Conservation (phyloP, 1,284 basidiomycete genomes). For the Puccinia polysora region DNA sequence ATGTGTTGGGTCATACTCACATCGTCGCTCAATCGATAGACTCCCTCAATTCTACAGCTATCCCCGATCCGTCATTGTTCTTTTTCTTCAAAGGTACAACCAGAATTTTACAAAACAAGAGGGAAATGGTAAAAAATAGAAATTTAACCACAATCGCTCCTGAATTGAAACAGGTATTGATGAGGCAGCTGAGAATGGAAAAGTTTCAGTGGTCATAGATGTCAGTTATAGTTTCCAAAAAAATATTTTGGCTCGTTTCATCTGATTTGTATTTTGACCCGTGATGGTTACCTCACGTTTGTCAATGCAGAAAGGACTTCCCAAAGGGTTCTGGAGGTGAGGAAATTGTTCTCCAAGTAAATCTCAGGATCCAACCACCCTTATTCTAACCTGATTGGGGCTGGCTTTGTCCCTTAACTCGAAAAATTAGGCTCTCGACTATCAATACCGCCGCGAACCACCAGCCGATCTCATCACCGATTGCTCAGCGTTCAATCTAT, state of each 20-base stretch:
- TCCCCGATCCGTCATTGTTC: slow-evolving; percentile 28
- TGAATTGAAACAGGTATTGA: slow-evolving; percentile 18
- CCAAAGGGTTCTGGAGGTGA: slow-evolving; percentile 14
- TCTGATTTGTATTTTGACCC: neutral
- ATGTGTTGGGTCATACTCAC: slow-evolving; percentile 27
- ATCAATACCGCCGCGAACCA: slow-evolving; percentile 31
- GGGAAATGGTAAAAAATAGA: too few relatives aligned
- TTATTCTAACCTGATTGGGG: too few relatives aligned
- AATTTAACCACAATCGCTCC: too few relatives aligned
- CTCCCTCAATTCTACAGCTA: slow-evolving; percentile 17
- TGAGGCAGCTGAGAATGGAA: slow-evolving; percentile 1
- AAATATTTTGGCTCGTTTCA: neutral
- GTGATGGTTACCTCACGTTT: neutral
- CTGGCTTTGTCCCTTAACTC: too few relatives aligned
- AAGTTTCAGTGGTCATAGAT: slow-evolving; percentile 6
- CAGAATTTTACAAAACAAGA: neutral
- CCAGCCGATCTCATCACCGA: slow-evolving; percentile 16
- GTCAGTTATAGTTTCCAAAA: neutral
- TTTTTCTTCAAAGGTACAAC: slow-evolving; percentile 41
- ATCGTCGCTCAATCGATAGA: slow-evolving; percentile 9
- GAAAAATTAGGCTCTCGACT: slow-evolving; percentile 6
- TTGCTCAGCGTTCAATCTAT: slow-evolving; percentile 30
- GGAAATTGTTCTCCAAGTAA: neutral
- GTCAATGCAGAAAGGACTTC: slow-evolving; percentile 4
- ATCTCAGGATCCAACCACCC: neutral